phyloP scores from a whole-genome alignment of 2,329 filamentous ascomycete genomes.

The Mycocentrospora acerina region DNA sequence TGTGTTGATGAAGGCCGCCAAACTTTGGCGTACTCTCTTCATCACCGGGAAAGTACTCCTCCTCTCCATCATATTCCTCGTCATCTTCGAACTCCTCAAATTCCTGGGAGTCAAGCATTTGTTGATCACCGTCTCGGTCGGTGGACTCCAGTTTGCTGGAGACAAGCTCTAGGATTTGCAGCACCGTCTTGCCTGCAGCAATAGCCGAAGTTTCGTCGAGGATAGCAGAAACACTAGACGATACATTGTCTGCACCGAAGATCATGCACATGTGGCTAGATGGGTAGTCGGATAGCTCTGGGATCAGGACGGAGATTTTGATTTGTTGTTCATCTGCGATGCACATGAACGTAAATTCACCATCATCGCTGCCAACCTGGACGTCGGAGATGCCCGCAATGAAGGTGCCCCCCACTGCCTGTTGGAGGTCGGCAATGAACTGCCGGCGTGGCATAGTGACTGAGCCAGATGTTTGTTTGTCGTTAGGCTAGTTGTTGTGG shows the following conservation, averaged over 20 bases:
- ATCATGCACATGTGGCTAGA: slow-evolving; percentile 58
- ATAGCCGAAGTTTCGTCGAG: slow-evolving; percentile 50
- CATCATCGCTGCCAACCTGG: slow-evolving; percentile 67
- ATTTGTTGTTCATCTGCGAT: slow-evolving; percentile 31
- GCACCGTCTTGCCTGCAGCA: slow-evolving; percentile 49
- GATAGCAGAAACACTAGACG: slow-evolving; percentile 44
- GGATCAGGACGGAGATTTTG: slow-evolving; percentile 43
- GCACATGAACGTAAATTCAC: slow-evolving; percentile 64
- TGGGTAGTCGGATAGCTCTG: slow-evolving; percentile 63
- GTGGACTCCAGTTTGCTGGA: slow-evolving; percentile 38
- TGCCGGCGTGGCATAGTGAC: slow-evolving; percentile 64
- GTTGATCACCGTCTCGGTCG: slow-evolving; percentile 45
- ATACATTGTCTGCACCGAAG: slow-evolving; percentile 53
- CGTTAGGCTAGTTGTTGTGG: slow-evolving; percentile 5
- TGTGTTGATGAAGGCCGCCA: slow-evolving; percentile 5
- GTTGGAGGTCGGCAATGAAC: slow-evolving; percentile 62
- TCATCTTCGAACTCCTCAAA: slow-evolving; percentile 35
- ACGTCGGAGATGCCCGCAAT: slow-evolving; percentile 58
- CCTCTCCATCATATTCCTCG: slow-evolving; percentile 33
- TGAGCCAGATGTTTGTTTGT: slow-evolving; percentile 4
- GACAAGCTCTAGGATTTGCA: slow-evolving; percentile 53
- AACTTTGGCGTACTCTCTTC: slow-evolving; percentile 41
- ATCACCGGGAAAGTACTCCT: slow-evolving; percentile 41
- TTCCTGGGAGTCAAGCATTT: slow-evolving; percentile 45
- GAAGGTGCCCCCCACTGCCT: slow-evolving; percentile 39